Conservation (phyloP, 805 yeast genomes). For the Candida qinlingensis region DNA sequence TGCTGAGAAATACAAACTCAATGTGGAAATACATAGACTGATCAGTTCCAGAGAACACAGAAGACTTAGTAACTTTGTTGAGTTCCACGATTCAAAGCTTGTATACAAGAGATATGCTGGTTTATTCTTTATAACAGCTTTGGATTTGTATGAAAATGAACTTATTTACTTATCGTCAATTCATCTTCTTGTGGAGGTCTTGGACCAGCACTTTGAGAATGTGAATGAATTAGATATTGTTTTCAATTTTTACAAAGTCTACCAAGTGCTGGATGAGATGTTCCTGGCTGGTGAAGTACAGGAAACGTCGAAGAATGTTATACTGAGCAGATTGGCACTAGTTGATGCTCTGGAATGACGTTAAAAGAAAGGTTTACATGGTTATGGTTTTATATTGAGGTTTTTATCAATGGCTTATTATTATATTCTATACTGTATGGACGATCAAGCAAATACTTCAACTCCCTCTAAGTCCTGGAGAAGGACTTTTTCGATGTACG, state of each 20-base stretch:
- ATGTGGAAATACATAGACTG: conserved; percentile 67
- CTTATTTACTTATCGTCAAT: conserved; percentile 76
- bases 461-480: neutral
- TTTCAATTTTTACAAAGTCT: conserved; percentile 83
- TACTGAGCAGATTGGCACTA: conserved; percentile 58
- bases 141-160: conserved; percentile 78
- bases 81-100: conserved; percentile 53
- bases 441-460: neutral
- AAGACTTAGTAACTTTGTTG: conserved; percentile 77
- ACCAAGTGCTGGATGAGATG: conserved; percentile 79
- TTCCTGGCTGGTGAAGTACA: conserved; percentile 87
- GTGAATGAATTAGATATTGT: conserved; percentile 90
- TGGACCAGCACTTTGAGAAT: conserved; percentile 80
- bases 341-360: conserved; percentile 56
- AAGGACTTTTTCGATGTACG: conserved; percentile 16
- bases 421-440: no score
- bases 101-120: conserved; percentile 93
- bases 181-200: conserved; percentile 82
- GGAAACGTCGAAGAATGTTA: conserved; percentile 68
- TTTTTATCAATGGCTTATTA: no score
- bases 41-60: conserved; percentile 81
- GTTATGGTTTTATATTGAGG: no score
- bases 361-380: neutral
- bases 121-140: conserved; percentile 76
- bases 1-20: conserved; percentile 40